Percentiles rank a stretch among this genome's conserved stretches.
Conservation (phyloP, 2,329 filamentous ascomycete genomes). For the Ustulina deusta region DNA sequence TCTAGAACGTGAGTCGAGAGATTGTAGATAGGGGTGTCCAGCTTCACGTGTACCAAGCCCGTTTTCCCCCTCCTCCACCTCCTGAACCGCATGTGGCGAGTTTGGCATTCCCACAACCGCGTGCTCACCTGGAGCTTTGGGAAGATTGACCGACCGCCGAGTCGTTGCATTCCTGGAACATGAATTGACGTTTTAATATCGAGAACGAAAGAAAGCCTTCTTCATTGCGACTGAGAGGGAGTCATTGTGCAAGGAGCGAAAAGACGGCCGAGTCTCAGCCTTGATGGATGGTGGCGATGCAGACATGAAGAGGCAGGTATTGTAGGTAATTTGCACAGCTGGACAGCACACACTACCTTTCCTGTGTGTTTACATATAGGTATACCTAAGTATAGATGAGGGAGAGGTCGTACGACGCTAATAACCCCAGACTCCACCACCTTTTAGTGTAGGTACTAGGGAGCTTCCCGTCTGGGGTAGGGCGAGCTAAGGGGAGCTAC, state of each 20-base stretch:
- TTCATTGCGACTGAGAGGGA: slow-evolving; percentile 10
- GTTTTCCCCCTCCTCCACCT: no score
- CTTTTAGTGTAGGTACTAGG: not conserved
- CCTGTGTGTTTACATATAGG: not conserved
- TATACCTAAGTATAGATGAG: not conserved
- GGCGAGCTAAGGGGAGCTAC: not conserved
- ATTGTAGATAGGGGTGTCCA: slow-evolving; percentile 48
- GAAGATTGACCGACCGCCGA: slow-evolving; percentile 32
- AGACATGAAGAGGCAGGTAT: not conserved
- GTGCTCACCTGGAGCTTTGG: slow-evolving; percentile 30
- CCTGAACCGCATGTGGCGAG: slow-evolving; percentile 16
- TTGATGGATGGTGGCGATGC: slow-evolving; percentile 7
- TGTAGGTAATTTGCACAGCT: not conserved
- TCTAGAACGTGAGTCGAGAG: slow-evolving; percentile 61
- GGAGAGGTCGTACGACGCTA: slow-evolving; percentile 15
- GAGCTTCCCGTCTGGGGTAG: slow-evolving; percentile 35
- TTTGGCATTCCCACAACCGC: slow-evolving; percentile 29
- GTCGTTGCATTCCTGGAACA: slow-evolving; percentile 42
- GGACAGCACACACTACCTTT: no score
- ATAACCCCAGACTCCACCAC: slow-evolving; percentile 26
- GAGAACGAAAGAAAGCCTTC: not conserved
- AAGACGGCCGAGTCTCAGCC: not conserved
- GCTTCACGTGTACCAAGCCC: no score
- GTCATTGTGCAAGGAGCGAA: slow-evolving; percentile 6
- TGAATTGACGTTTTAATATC: not conserved